These are phyloP conservation scores for Rhypophila decipiens DNA, from an alignment of 495 filamentous ascomycete species.

Conservation along the genomic window DNA sequence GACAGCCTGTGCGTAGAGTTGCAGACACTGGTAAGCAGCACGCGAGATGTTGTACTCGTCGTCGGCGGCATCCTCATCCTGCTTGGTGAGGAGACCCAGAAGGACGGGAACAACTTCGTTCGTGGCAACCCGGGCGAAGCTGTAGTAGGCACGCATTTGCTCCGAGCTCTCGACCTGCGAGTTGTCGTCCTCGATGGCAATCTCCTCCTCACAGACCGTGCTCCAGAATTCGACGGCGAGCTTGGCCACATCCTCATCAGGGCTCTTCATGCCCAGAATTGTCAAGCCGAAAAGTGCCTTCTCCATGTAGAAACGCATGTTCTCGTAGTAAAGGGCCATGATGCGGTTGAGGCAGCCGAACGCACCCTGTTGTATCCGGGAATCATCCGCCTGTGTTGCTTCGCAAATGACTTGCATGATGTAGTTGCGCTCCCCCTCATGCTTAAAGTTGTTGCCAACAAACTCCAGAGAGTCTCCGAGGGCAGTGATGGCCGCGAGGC, in stretches of 20 bases:
- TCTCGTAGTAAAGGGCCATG: constrained; percentile 97
- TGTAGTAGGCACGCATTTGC: constrained; percentile 81
- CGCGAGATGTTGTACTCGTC: constrained; percentile 96
- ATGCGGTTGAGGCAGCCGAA: constrained; percentile 97
- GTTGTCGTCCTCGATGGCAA: constrained; percentile 96
- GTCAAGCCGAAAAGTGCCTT: constrained; percentile 97
- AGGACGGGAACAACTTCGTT: constrained; percentile 90
- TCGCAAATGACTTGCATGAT: constrained; percentile 99
- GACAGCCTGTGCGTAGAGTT: constrained; percentile 90
- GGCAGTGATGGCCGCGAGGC: constrained; percentile 84
- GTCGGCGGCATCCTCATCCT: constrained; percentile 93
- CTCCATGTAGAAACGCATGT: constrained; percentile 99
- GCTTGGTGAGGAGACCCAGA: constrained; percentile 80
- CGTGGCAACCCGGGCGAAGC: constrained; percentile 84
- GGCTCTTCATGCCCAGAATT: constrained; percentile 97
- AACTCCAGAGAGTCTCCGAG: constrained; percentile 97
- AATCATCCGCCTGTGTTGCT: constrained; percentile 86
- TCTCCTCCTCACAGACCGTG: constrained; percentile 97
- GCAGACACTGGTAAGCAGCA: constrained; percentile 92
- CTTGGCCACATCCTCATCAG: constrained; percentile 96
- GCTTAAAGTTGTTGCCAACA: constrained; percentile 94
- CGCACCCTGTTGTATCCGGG: constrained; percentile 85
- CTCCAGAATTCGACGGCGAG: constrained; percentile 99
- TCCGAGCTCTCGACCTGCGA: constrained; percentile 70
- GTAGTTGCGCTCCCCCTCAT: constrained; percentile 97